These are phyloP conservation scores for Melastoma malabathricum DNA, from an alignment of 345 rosid genomes.

Conservation along the genomic window DNA sequence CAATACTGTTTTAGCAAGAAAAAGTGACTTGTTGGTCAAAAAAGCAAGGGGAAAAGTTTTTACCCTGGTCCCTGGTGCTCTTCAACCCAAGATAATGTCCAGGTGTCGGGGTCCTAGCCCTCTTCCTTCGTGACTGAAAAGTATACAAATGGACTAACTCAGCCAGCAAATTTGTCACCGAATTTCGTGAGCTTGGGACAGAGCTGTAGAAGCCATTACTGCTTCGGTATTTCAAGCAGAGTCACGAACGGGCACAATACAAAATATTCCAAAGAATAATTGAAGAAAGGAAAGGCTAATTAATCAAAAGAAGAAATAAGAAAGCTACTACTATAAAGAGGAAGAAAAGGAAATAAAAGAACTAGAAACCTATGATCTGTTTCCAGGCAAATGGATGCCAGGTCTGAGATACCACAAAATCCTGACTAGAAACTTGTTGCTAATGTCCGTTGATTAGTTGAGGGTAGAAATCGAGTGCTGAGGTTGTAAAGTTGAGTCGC, in stretches of 20 bases:
- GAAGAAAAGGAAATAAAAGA: constrained; percentile 13
- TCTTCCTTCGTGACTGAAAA: constrained; percentile 94
- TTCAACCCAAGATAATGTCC: constrained; percentile 98
- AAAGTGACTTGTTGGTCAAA: neutral
- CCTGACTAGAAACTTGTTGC: constrained; percentile 76
- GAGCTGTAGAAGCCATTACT: too few species aligned
- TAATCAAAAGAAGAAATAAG: constrained; percentile 2
- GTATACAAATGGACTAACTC: neutral
- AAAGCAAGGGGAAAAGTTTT: constrained; percentile 5
- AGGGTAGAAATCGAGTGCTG: constrained; percentile 76
- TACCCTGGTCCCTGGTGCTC: constrained; percentile 66
- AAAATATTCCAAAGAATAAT: constrained; percentile 1
- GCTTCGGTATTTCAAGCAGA: neutral
- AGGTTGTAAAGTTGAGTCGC: constrained; percentile 62
- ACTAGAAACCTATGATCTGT: constrained; percentile 12
- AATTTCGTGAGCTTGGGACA: too few species aligned
- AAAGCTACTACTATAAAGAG: constrained; percentile 5
- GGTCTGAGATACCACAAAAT: constrained; percentile 56
- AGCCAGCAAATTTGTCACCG: neutral
- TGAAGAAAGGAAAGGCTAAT: neutral
- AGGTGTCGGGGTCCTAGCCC: constrained; percentile 97
- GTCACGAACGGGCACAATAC: neutral
- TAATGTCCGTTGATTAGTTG: constrained; percentile 98
- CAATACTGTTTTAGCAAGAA: neutral
- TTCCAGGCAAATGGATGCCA: constrained; percentile 26